Base-by-base conservation (phyloP, 1,139 yeast genomes). In the Lodderomyces orthopsilosis region DNA sequence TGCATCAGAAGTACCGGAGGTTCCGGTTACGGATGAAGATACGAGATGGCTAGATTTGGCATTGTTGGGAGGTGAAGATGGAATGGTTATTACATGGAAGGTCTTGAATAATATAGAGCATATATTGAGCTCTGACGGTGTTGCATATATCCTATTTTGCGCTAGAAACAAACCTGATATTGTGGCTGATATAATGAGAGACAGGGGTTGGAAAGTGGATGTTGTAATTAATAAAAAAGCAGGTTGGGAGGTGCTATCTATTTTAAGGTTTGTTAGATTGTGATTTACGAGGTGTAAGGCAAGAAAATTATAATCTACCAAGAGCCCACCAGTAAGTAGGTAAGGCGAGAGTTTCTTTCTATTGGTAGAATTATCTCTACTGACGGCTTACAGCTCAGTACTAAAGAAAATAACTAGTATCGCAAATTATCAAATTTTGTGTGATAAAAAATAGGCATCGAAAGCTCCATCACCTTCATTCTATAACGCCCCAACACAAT, bases 221-320 rank as follows among this genome's bases (percentile, higher is more conserved):
- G 52, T 63, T 18, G 68, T 86, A 2, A 72, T 80, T 7, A 70
- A 74, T 42, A 70, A 96, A 44, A 87, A 86, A 55, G 96, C 97
- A 0, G 98, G 98, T 0, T 89, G 97, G 96, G 98, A 93, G 62
- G 93, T 86, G n/a, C 68, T 93, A 32, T 78, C 88, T 47, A 84
- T 93, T 12, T 74, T 83, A 58, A 70, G 76, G 48, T 83, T 84
- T 46, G 44, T 45, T 43, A 55, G 52, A 46, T 19, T 28, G 30
- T 28, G 28, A 17, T 22, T 21, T 9, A 12, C 5, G 3, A 6
- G 10, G 26, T 4, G 22, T 21, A 3, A 10, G 38, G 24, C 17
- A 35, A 15, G 9, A n/a, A 19, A 17, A 26, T 19, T 8, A 13
- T 6, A 7, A 10, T n/a, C n/a, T n/a, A n/a, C n/a, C n/a, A n/a